A percentile compares a stretch with the other conserved stretches of the same genome.
Evolutionary conservation across 805 yeast species (phyloP).

Genomic region (Lachancea cidri): DNA sequence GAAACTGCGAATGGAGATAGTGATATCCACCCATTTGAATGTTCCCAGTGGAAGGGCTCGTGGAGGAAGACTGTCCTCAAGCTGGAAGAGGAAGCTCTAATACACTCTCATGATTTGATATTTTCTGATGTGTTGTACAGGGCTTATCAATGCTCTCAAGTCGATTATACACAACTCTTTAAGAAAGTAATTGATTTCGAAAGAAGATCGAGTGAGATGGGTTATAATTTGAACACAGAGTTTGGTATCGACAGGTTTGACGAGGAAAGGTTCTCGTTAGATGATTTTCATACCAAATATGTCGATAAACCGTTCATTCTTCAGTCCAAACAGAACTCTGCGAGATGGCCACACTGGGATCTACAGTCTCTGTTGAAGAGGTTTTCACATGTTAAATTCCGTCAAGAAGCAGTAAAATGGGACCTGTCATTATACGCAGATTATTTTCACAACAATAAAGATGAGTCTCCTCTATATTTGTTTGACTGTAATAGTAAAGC

Average conservation of each 20-base stretch:
- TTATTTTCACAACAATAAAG: constrained; percentile 57
- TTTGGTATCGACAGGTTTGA: constrained; percentile 48
- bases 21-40: constrained; percentile 25
- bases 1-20: constrained; percentile 12
- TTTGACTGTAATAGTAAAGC: constrained; percentile 80
- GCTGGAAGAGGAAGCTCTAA: constrained; percentile 38
- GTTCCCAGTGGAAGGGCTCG: constrained; percentile 62
- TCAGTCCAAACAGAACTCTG: constrained; percentile 20
- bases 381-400: constrained; percentile 59
- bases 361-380: constrained; percentile 42
- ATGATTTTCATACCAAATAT: constrained; percentile 43
- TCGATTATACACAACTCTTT: constrained; percentile 51
- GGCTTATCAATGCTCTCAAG: constrained; percentile 76
- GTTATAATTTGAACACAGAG: constrained; percentile 20
- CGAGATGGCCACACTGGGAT: constrained; percentile 66
- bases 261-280: constrained; percentile 40
- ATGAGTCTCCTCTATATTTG: constrained; percentile 80
- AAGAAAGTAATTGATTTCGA: constrained; percentile 46
- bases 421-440: constrained; percentile 52
- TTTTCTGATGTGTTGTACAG: constrained; percentile 77
- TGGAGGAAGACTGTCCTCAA: constrained; percentile 66
- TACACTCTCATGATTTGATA: constrained; percentile 45
- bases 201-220: constrained; percentile 19
- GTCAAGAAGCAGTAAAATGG: constrained; percentile 88
- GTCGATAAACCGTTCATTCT: constrained; percentile 62